Base-by-base conservation (phyloP, 495 filamentous ascomycete genomes). In the Darksidea phi region DNA sequence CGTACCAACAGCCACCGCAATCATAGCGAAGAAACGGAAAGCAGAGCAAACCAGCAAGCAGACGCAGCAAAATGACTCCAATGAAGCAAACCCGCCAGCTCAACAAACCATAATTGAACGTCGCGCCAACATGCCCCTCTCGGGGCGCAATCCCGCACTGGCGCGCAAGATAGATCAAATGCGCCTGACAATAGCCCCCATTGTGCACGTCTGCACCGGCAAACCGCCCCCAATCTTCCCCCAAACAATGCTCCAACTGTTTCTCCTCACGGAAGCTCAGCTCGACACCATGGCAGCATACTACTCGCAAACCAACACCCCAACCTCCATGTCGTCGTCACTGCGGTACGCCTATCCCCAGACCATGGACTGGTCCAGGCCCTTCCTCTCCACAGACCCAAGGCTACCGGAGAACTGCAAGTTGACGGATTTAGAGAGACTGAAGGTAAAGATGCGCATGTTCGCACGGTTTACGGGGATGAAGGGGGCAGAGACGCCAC, bases 251-350 rank as follows among this genome's bases (percentile, higher is more conserved):
- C 79, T 92, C 0, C 74, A 80, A 71, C 91, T 85, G 77, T 88
- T 87, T 76, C 82, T 94, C 23, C 81, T 95, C 42, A 90, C 88
- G 28, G 80, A 82, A 62, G 69, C 63, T 20, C 78, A 93, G 71
- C 81, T 91, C 42, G 88, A 95, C 68, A 71, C 71, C 36, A 83
- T 95, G 6, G 88, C 89, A 7, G 74, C 77, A 37, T 86, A 88
- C 71, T 94, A 90, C 73, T 85, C 91, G 72, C 90, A 96, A 70
- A 76, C 81, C 28, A 32, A 32, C 28, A 46, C 80, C 85, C 51
- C 77, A 84, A 41, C 64, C 73, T 71, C 17, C 61, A 0, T 13
- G 18, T 15, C 41, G 15, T 13, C 41, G 13, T 43, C 41, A 15
- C 82, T 76, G 67, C 86, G 81, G 1, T 51, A 54, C 38, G 68